Base-by-base conservation (phyloP, 257 asterid species). In the Petunia axillaris region DNA sequence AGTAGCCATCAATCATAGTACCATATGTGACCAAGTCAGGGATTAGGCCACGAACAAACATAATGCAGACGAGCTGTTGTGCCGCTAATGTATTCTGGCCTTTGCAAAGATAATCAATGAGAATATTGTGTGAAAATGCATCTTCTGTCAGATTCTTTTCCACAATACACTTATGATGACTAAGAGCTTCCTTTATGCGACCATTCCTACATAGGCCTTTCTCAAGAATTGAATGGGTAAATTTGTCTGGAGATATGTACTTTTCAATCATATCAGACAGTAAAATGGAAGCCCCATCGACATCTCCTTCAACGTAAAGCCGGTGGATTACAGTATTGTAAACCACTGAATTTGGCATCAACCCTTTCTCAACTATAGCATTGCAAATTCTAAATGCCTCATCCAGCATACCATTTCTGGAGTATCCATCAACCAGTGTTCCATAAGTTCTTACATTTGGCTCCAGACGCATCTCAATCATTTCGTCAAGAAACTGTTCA, bases 391-490 rank as follows among this genome's bases (percentile, higher is more conserved):
- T 83, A 77, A 93, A 91, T 13, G 97, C 94, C 86, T 88, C 90
- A 68, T 91, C 94, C 65, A 91, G 76, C 52, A 14, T 53, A 13
- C 97, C 91, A 7, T 84, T 87, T 82, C 94, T 89, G 5, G 88
- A 88, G 85, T 94, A 90, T 55, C 97, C 97, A 86, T 93, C 93
- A 25, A 92, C 83, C 82, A 94, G 81, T 1, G 92, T 90, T n/a
- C 93, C 96, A 77, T 90, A 94, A 44, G 93, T 90, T 86, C 96
- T 87, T 78, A 86, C 60, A 80, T 93, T 91, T 77, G 97, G 97
- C 86, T 84, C 68, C 75, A 93, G 36, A 46, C 88, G 91, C 84
- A 36, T 79, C 85, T 76, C 65, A 1, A 87, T 79, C 97, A 94
- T 91, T 80, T 87, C 86, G 60, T 70, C 85, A 14, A 89, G 38